phyloP scores from a whole-genome alignment of 2,329 filamentous ascomycete species.

The Epicoccum nigrum region DNA sequence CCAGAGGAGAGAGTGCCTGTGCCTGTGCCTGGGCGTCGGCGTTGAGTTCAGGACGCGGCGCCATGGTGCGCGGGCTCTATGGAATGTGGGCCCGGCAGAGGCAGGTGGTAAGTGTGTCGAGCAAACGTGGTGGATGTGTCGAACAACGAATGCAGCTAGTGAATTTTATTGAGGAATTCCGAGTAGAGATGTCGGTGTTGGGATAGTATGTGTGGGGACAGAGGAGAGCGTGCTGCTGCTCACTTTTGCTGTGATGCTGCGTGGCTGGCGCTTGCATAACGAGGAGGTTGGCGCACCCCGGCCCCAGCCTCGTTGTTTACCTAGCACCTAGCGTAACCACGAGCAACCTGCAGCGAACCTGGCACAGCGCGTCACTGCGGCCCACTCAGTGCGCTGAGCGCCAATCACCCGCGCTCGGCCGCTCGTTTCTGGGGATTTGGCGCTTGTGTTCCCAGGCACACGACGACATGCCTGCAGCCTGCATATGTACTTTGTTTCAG shows the following conservation, averaged over 20 bases:
- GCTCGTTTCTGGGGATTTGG: slow-evolving; percentile 3
- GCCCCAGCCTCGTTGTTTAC: slow-evolving; percentile 9
- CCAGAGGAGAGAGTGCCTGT: slow-evolving; percentile 40
- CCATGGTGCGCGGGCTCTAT: slow-evolving; percentile 33
- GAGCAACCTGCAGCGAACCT: slow-evolving; percentile 1
- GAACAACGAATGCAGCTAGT: slow-evolving; percentile 16
- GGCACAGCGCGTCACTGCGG: background rate
- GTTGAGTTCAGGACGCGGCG: slow-evolving; percentile 38
- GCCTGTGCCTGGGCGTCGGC: slow-evolving; percentile 16
- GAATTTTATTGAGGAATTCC: background rate
- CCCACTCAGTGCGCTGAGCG: background rate
- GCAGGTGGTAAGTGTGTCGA: slow-evolving; percentile 11
- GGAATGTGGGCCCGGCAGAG: slow-evolving; percentile 15
- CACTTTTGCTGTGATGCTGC: slow-evolving; percentile 8
- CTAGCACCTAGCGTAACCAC: slow-evolving; percentile 5
- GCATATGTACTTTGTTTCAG: background rate
- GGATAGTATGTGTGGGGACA: slow-evolving; percentile 17
- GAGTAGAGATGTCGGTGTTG: slow-evolving; percentile 12
- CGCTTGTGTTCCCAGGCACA: slow-evolving; percentile 3
- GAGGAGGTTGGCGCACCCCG: slow-evolving; percentile 12
- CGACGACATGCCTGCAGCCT: slow-evolving; percentile 1
- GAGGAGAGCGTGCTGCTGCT: slow-evolving; percentile 9
- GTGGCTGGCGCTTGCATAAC: slow-evolving; percentile 14
- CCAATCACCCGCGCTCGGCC: slow-evolving; percentile 1
- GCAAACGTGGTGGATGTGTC: slow-evolving; percentile 2